Percentiles rank a stretch among this genome's conserved stretches.
phyloP scores from a whole-genome alignment of 768 basidiomycete species.

The Rhodotorula diobovata region DNA sequence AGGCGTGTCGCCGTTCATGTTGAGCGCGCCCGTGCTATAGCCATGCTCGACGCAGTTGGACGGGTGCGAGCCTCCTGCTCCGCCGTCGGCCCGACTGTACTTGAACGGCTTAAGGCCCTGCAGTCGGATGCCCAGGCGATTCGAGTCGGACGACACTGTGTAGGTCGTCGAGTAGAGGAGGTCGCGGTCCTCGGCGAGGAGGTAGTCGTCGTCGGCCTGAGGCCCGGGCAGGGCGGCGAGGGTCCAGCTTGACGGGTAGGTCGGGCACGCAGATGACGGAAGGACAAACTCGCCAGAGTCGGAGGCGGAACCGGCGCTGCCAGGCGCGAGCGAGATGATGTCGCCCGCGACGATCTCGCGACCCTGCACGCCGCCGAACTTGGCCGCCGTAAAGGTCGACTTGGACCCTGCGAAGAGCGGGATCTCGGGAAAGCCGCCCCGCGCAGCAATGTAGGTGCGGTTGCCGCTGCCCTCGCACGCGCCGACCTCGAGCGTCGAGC shows the following conservation, averaged over 20 bases:
- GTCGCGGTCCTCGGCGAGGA: slow-evolving; percentile 54
- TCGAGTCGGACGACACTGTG: slow-evolving; percentile 58
- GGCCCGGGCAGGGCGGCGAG: slow-evolving; percentile 61
- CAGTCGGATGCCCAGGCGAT: slow-evolving; percentile 63
- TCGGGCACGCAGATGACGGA: slow-evolving; percentile 25
- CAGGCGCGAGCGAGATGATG: slow-evolving; percentile 51
- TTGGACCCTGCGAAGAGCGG: slow-evolving; percentile 59
- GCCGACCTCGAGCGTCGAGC: slow-evolving; percentile 52
- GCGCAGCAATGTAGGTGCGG: slow-evolving; percentile 57
- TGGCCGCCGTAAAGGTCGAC: slow-evolving; percentile 50
- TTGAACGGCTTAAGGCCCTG: slow-evolving; percentile 53
- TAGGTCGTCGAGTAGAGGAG: slow-evolving; percentile 57
- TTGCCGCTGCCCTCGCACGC: slow-evolving; percentile 50
- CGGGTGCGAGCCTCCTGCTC: slow-evolving; percentile 65
- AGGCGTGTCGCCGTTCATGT: slow-evolving; percentile 66
- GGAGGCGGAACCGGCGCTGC: slow-evolving; percentile 43
- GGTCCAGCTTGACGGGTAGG: slow-evolving; percentile 56
- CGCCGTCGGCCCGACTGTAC: slow-evolving; percentile 60
- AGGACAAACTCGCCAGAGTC: slow-evolving; percentile 37
- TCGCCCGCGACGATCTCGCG: slow-evolving; percentile 57
- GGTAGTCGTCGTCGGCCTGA: slow-evolving; percentile 59
- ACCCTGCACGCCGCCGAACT: slow-evolving; percentile 50
- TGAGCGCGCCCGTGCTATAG: slow-evolving; percentile 57
- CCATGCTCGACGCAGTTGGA: slow-evolving; percentile 54
- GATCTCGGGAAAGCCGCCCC: slow-evolving; percentile 59